Base-by-base conservation (phyloP, 164 flowering plant genomes). In the Umbilicus rupestris region DNA sequence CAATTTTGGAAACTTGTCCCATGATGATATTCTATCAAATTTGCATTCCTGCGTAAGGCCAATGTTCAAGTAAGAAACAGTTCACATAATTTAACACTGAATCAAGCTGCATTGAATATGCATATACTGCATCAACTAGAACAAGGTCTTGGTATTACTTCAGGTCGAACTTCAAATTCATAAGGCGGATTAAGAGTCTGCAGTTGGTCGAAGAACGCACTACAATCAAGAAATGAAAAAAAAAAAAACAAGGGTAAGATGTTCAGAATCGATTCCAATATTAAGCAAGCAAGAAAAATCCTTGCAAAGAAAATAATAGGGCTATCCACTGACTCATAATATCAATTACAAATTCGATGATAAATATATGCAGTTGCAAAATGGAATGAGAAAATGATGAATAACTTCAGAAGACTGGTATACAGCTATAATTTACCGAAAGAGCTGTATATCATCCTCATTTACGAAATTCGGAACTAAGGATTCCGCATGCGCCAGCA, bases 391-490 rank as follows among this genome's bases (percentile, higher is more conserved):
- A 52, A 26, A 22, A 22, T 52, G 58, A 62, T 22, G 7, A 31
- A n/a, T 1, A 35, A 52, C 37, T 35, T 35, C 37, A 22, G 24
- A 37, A 39, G 26, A 24, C 46, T 45, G 7, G 26, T 28, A 35
- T 28, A 16, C 24, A 60, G 26, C 26, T 62, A 39, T 7, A 39
- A 37, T n/a, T 17, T 44, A 91, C 99, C 99, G 87, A 39, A 91
- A 70, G 15, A 94, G 92, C 71, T 87, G 87, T 39, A 91, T 82
- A 79, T 94, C 97, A 31, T 94, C 97, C 72, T 86, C 95, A 69
- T 84, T 88, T 64, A 89, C 71, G 65, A 77, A 83, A 59, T 65
- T 73, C 26, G 99, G 99, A 75, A 85, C 82, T 66, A 94, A 77
- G 57, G 97, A 91, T 64, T 81, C 83, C 24, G 99, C 90, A 72